Conservation (phyloP, 176 grass and related monocot genomes). For the Eremochloa ophiuroides region DNA sequence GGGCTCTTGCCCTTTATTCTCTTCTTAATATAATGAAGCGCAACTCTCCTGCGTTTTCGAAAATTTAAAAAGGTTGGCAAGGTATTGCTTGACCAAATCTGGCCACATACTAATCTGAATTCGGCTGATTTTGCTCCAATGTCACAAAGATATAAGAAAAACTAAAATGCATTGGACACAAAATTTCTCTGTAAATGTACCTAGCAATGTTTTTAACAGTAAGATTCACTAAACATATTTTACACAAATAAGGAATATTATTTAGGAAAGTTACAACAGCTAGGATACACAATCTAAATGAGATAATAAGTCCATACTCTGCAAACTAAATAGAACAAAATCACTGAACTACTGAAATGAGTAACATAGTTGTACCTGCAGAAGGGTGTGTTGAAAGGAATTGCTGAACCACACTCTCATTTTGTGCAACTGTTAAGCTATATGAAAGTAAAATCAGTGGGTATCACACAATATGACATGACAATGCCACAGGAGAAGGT, state of each 20-base stretch:
- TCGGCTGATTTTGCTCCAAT: neutral
- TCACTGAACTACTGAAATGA: constrained; percentile 9
- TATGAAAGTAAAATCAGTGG: constrained; percentile 33
- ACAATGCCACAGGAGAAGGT: neutral
- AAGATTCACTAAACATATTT: neutral
- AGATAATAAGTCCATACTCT: neutral
- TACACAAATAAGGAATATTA: neutral
- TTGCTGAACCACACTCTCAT: constrained; percentile 80
- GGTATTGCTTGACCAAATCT: neutral
- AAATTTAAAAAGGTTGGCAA: too few relatives aligned
- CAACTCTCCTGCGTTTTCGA: too few relatives aligned
- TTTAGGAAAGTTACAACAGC: neutral
- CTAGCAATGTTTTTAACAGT: neutral
- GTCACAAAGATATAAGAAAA: neutral
- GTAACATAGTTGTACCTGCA: constrained; percentile 55
- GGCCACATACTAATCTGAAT: neutral
- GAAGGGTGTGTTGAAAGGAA: constrained; percentile 65
- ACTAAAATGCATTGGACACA: neutral
- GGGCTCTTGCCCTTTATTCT: too few relatives aligned
- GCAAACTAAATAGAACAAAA: neutral
- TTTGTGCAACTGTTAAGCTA: constrained; percentile 84
- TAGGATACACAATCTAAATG: neutral
- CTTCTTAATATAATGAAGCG: too few relatives aligned
- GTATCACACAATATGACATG: neutral
- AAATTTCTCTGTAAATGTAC: neutral